Evolutionary conservation across 2,329 filamentous ascomycete species (phyloP).

Genomic region (Trichoderma polysporum): DNA sequence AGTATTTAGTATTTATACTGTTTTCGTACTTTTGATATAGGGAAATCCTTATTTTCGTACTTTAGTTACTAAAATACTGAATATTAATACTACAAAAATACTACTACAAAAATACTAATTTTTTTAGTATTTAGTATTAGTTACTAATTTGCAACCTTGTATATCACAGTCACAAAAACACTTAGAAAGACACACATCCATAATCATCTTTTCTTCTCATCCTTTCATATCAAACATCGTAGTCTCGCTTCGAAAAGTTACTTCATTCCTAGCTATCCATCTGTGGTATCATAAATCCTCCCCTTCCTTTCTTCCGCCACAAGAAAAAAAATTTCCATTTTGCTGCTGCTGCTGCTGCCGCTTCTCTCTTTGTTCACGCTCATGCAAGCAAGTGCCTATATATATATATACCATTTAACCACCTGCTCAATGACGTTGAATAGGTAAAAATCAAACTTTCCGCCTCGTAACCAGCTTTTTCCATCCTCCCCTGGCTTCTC

Average conservation of each 20-base stretch:
- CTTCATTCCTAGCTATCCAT: background rate
- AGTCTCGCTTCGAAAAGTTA: background rate
- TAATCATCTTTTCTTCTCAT: background rate
- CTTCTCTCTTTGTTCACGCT: background rate
- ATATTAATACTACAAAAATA: no score
- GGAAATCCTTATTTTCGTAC: no score
- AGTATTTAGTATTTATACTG: no score
- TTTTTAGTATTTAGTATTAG: no score
- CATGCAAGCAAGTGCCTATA: background rate
- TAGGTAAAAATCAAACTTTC: background rate
- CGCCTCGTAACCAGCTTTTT: background rate
- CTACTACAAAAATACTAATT: no score
- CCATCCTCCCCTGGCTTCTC: background rate
- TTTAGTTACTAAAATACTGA: no score
- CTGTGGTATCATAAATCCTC: slow-evolving; percentile 15
- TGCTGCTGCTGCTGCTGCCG: background rate
- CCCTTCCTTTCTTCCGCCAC: background rate
- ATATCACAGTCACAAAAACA: background rate
- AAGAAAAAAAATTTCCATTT: background rate
- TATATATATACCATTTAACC: background rate
- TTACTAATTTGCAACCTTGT: no score
- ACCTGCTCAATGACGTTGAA: background rate
- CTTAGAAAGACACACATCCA: background rate
- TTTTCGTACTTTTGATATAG: no score
- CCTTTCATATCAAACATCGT: background rate